phyloP scores from a whole-genome alignment of 2,329 filamentous ascomycete species.

The Scedosporium aurantiacum region DNA sequence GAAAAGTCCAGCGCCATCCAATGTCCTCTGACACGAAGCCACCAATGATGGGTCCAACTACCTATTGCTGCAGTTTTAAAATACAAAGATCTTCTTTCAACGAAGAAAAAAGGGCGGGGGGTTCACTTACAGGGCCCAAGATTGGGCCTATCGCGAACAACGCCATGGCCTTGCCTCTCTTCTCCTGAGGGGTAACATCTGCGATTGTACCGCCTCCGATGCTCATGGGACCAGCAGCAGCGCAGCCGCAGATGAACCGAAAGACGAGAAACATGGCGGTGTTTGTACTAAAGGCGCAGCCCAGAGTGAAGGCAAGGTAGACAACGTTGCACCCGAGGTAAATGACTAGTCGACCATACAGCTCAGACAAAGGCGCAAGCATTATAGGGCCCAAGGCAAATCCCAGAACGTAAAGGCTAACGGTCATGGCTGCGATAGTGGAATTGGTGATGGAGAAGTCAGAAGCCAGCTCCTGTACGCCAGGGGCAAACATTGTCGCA shows the following conservation, averaged over 20 bases:
- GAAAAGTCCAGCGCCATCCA: too few species aligned
- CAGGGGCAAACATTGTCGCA: too few species aligned
- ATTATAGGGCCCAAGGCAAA: conserved; percentile 48
- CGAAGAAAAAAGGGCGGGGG: too few species aligned
- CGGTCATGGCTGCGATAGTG: conserved; percentile 13
- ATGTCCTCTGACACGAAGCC: too few species aligned
- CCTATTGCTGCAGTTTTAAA: too few species aligned
- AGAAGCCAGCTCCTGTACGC: too few species aligned
- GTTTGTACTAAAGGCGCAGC: conserved; percentile 38
- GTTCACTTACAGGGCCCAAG: too few species aligned
- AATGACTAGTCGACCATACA: conserved; percentile 44
- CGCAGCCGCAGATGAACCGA: conserved; percentile 51
- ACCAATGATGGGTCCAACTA: too few species aligned
- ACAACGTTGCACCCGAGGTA: conserved; percentile 40
- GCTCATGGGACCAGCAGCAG: conserved; percentile 50
- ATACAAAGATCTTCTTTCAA: too few species aligned
- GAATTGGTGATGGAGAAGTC: too few species aligned
- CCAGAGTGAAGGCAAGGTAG: conserved; percentile 35
- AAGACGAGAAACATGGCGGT: conserved; percentile 42
- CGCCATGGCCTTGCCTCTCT: conserved; percentile 46
- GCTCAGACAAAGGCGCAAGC: conserved; percentile 48
- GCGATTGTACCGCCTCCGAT: conserved; percentile 57
- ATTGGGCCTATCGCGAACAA: conserved; percentile 16
- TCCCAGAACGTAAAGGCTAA: conserved; percentile 57
- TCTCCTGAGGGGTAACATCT: conserved; percentile 48